A percentile compares a stretch with the other conserved stretches of the same genome.
phyloP scores from a whole-genome alignment of 768 basidiomycete genomes.

The Rhizopogon roseolus region DNA sequence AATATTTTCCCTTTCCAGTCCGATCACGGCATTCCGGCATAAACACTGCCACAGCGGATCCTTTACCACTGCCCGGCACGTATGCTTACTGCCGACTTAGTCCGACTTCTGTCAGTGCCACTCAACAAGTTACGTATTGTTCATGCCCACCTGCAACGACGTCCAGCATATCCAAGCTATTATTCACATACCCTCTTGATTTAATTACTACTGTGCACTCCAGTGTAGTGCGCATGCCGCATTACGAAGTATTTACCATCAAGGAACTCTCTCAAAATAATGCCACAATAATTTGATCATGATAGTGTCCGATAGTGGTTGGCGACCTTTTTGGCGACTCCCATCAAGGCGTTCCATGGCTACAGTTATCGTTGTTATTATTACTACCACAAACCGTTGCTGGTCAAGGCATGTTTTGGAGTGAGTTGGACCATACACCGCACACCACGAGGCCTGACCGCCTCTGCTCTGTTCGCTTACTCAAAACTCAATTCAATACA shows the following conservation, averaged over 20 bases:
- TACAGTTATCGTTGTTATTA: not conserved
- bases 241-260: not conserved
- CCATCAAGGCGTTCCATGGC: not conserved
- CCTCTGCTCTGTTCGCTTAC: too few relatives aligned
- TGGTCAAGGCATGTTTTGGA: not conserved
- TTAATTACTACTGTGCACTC: too few relatives aligned
- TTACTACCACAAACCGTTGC: not conserved
- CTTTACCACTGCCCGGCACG: not conserved
- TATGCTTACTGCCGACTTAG: not conserved
- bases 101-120: not conserved
- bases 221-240: not conserved
- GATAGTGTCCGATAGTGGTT: not conserved
- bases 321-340: not conserved
- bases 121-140: not conserved
- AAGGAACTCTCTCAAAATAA: constrained; percentile 1
- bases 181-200: not conserved
- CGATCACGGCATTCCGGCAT: constrained; percentile 28
- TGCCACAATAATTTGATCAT: not conserved
- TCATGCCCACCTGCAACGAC: not conserved
- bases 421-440: not conserved
- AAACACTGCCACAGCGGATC: constrained; percentile 3
- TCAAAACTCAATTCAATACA: too few relatives aligned
- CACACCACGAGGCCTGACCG: not conserved
- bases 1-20: constrained; percentile 18
- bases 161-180: not conserved